phyloP scores from a whole-genome alignment of 176 grass and related monocot genomes.

The Poa annua region DNA sequence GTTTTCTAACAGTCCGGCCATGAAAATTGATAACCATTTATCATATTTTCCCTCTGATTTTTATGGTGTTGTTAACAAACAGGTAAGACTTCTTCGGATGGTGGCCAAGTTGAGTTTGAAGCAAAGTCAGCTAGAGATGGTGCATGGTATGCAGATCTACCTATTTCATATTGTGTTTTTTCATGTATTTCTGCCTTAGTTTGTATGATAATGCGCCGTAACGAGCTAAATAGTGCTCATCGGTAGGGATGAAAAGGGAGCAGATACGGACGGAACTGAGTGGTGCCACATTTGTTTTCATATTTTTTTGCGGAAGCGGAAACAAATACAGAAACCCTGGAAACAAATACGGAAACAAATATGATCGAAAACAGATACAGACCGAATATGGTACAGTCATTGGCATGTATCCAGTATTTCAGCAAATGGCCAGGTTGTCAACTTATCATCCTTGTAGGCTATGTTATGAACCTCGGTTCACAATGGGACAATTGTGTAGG shows the following conservation, averaged over 20 bases:
- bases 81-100: slow-evolving; percentile 56
- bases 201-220: background rate
- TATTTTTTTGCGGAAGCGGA: too few relatives aligned
- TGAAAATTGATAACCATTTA: background rate
- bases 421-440: background rate
- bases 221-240: background rate
- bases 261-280: too few relatives aligned
- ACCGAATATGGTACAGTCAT: too few relatives aligned
- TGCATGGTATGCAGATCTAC: slow-evolving; percentile 58
- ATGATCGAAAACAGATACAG: too few relatives aligned
- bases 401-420: background rate
- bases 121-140: slow-evolving; percentile 88
- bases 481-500: background rate
- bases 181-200: background rate
- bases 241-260: too few relatives aligned
- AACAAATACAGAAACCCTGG: too few relatives aligned
- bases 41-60: slow-evolving; percentile 4
- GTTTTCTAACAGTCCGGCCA: background rate
- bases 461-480: background rate
- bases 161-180: background rate
- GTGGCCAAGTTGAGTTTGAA: slow-evolving; percentile 66
- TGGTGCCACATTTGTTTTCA: too few relatives aligned
- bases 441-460: background rate
- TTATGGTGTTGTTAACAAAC: slow-evolving; percentile 21
- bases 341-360: too few relatives aligned